Conservation (phyloP, 2,329 filamentous ascomycete species). For the Aspergillus sp. region DNA sequence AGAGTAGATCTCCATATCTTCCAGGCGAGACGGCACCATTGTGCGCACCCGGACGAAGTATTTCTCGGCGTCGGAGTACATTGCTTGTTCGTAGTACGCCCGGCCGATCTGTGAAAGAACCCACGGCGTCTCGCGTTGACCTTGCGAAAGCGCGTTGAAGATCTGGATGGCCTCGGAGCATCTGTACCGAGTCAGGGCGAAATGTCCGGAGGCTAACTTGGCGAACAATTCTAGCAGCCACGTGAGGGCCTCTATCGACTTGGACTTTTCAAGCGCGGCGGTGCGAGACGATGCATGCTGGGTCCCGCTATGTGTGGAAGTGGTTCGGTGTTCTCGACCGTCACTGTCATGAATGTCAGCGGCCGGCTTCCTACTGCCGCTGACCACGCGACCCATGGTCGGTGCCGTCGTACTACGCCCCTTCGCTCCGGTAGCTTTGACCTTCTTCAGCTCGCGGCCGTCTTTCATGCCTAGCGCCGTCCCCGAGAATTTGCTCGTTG, state of each 20-base stretch:
- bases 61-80: conserved; percentile 82
- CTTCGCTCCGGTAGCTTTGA: conserved; percentile 71
- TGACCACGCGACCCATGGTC: conserved; percentile 81
- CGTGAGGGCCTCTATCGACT: conserved; percentile 72
- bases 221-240: conserved; percentile 78
- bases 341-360: conserved; percentile 63
- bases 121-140: conserved; percentile 89
- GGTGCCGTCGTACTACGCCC: conserved; percentile 65
- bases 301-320: conserved; percentile 29
- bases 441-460: conserved; percentile 77
- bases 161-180: conserved; percentile 73
- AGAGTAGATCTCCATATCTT: conserved; percentile 98
- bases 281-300: conserved; percentile 30
- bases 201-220: conserved; percentile 79
- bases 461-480: conserved; percentile 60
- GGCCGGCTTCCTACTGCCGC: conserved; percentile 77
- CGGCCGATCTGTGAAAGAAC: conserved; percentile 87
- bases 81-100: conserved; percentile 85
- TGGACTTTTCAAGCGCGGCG: conserved; percentile 53
- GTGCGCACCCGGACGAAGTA: conserved; percentile 78
- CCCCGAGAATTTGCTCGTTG: conserved; percentile 62
- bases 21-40: conserved; percentile 75
- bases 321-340: conserved; percentile 56
- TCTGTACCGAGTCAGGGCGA: conserved; percentile 74
- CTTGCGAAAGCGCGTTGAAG: conserved; percentile 67